These are phyloP conservation scores for Debaryomyces prosopidis DNA, from an alignment of 805 yeast genomes.

Conservation along the genomic window DNA sequence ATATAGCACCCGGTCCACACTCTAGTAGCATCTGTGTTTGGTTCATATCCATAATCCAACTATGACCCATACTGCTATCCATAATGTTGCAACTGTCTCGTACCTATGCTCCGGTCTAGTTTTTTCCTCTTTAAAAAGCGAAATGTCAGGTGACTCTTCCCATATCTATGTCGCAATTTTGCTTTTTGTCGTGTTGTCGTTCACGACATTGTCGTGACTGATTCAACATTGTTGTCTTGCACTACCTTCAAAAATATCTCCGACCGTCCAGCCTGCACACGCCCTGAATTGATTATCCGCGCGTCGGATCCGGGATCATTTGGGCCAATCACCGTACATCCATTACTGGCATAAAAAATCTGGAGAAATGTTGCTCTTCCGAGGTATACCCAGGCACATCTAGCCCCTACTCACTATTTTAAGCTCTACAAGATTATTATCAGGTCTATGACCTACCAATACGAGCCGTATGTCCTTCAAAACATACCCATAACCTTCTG, in stretches of 20 bases:
- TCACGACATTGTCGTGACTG: not conserved
- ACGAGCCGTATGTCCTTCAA: no score
- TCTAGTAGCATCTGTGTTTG: conserved; percentile 1
- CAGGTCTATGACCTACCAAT: no score
- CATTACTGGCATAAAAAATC: conserved; percentile 3
- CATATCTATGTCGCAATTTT: no score
- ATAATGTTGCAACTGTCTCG: not conserved
- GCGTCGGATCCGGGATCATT: conserved; percentile 4
- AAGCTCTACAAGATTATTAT: no score
- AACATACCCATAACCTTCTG: no score
- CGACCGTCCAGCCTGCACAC: not conserved
- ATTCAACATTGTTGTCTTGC: not conserved
- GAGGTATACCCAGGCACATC: not conserved
- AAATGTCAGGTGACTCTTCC: not conserved
- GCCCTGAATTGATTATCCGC: not conserved
- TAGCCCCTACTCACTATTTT: not conserved
- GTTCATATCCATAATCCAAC: not conserved
- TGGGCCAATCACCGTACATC: conserved; percentile 1
- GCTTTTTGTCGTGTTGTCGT: no score
- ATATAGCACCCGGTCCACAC: conserved; percentile 11
- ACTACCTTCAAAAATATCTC: no score
- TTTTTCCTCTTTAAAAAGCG: no score
- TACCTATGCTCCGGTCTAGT: no score
- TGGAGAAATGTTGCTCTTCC: conserved; percentile 5
- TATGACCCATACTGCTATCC: not conserved